Percentiles rank a stretch among this genome's conserved stretches.
phyloP scores from a whole-genome alignment of 1,139 yeast species.

The Suhomyces guaymorum region DNA sequence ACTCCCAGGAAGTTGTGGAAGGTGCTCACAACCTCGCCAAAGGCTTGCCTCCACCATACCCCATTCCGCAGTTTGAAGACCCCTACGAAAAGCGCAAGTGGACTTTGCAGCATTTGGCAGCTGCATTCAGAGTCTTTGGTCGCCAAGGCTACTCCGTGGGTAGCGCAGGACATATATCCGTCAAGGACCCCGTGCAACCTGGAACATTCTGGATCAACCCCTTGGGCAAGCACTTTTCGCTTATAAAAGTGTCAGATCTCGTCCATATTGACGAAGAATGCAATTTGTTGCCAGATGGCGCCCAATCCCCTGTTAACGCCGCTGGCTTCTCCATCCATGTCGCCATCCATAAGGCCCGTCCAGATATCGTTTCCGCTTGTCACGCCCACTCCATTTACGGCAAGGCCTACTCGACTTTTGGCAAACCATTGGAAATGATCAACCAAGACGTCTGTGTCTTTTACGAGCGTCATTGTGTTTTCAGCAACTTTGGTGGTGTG shows the following conservation, averaged over 20 bases:
- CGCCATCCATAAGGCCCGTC: conserved; percentile 73
- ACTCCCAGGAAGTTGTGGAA: conserved; percentile 28
- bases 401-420: conserved; percentile 73
- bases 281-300: conserved; percentile 64
- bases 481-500: conserved; percentile 74
- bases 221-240: conserved; percentile 67
- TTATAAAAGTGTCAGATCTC: conserved; percentile 70
- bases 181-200: conserved; percentile 74
- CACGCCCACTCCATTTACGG: conserved; percentile 78
- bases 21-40: conserved; percentile 53
- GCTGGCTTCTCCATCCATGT: conserved; percentile 84
- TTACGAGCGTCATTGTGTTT: conserved; percentile 66
- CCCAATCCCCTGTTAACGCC: conserved; percentile 65
- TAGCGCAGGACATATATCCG: conserved; percentile 76
- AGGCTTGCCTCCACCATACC: conserved; percentile 51
- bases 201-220: conserved; percentile 82
- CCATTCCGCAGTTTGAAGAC: conserved; percentile 53
- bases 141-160: conserved; percentile 77
- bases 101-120: conserved; percentile 77
- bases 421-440: conserved; percentile 71
- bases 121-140: conserved; percentile 76
- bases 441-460: conserved; percentile 76
- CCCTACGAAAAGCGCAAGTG: conserved; percentile 56
- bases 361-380: conserved; percentile 80
- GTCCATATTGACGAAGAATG: conserved; percentile 77